Percentiles rank a stretch among this genome's conserved stretches.
These are phyloP conservation scores for Ambrosia trifida DNA, from an alignment of 129 eudicot species.

Conservation along the genomic window DNA sequence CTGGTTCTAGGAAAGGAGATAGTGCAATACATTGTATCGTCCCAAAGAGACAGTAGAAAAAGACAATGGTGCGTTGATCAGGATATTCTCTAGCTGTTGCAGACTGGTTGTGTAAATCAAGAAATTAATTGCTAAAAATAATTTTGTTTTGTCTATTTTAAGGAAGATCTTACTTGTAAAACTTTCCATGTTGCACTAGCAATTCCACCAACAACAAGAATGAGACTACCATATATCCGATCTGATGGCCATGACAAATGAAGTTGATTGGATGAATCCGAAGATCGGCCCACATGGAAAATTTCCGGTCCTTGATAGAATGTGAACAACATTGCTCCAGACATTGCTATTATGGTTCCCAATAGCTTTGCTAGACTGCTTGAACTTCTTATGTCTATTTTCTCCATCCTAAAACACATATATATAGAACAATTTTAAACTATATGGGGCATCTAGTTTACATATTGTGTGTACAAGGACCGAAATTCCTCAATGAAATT, in stretches of 20 bases:
- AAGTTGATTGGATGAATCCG: constrained; percentile 24
- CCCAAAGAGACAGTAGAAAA: constrained; percentile 25
- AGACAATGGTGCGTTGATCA: constrained; percentile 22
- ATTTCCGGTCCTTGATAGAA: constrained; percentile 39
- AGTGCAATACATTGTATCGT: constrained; percentile 12
- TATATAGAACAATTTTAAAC: neutral
- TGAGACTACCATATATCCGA: constrained; percentile 49
- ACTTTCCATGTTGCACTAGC: constrained; percentile 40
- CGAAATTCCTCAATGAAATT: neutral
- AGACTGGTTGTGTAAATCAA: constrained; percentile 13
- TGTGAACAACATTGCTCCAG: constrained; percentile 43
- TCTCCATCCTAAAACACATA: constrained; percentile 41
- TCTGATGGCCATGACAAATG: constrained; percentile 27
- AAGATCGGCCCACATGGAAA: neutral
- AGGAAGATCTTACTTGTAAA: constrained; percentile 37
- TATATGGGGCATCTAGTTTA: neutral
- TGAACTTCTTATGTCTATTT: constrained; percentile 31
- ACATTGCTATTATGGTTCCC: constrained; percentile 42
- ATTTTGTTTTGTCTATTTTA: neutral
- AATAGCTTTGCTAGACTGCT: constrained; percentile 40
- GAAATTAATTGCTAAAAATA: neutral
- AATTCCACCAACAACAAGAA: constrained; percentile 34
- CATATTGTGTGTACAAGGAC: neutral
- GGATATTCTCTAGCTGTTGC: constrained; percentile 24
- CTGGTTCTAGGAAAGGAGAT: constrained; percentile 17